Base-by-base conservation (phyloP, 2,329 filamentous ascomycete genomes). In the Cordyceps javanica region DNA sequence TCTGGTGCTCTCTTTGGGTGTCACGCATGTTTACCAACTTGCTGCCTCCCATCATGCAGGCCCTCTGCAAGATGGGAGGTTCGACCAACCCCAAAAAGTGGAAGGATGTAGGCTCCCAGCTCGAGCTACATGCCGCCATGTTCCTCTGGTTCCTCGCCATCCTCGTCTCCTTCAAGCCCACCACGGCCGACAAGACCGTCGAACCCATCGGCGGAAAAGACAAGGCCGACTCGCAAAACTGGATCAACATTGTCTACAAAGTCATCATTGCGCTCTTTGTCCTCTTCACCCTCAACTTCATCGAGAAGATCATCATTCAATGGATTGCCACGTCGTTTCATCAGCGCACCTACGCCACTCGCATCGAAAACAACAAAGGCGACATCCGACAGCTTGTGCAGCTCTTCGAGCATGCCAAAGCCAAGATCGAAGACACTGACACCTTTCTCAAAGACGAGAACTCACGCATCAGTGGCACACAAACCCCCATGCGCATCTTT, bases 271-370 rank as follows among this genome's bases (percentile, higher is more conserved):
- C 89, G 2, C 68, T 95, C n/a, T 92, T 97, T 64, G 87, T 95
- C 14, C 82, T 90, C 60, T 82, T 86, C 0, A 78, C 85, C 3
- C 77, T 97, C 61, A 97, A 97, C 72, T 88, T 94, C 60, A 78
- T 88, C 54, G 92, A 97, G 72, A 97, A 97, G 77, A 89, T 97
- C 60, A 82, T 96, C 63, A 96, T 97, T 57, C 92, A 97, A 68
- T 87, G 96, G 73, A 96, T 97, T 64, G 92, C 93, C 32, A 92
- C 92, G 59, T 91, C 88, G 61, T 97, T 97, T 72, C 93, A 97
- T 70, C 78, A 90, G 59, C 83, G 93, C 45, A 97, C 93, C 0
- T 97, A 97, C 67, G 86, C 90, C 25, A 90, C 93, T 64, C 81
- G 93, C 16, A 97, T 97, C 65, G 90, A 94, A 61, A 81, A 93